Percentiles rank a stretch among this genome's conserved stretches.
Evolutionary conservation across 805 yeast genomes (phyloP).

Genomic region (Yarrowia phangngaensis): DNA sequence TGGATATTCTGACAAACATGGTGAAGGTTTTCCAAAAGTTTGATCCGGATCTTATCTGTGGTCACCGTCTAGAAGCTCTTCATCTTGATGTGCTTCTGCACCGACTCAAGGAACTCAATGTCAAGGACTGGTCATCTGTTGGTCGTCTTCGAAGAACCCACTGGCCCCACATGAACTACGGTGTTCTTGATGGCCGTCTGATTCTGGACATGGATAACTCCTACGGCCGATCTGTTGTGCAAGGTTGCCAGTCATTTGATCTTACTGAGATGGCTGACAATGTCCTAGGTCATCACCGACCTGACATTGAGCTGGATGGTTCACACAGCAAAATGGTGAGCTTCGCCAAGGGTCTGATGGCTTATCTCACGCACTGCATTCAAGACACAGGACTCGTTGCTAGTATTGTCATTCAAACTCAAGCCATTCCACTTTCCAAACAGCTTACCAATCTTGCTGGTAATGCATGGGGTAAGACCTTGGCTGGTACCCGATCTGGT

Average conservation of each 20-base stretch:
- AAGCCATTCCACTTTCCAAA: constrained; percentile 81
- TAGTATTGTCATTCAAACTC: constrained; percentile 74
- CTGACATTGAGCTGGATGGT: constrained; percentile 71
- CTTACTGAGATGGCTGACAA: constrained; percentile 84
- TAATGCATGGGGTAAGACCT: constrained; percentile 93
- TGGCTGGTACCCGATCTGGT: constrained; percentile 93
- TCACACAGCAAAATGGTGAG: constrained; percentile 51
- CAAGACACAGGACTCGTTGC: constrained; percentile 66
- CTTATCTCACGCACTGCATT: constrained; percentile 67
- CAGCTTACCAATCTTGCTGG: constrained; percentile 93
- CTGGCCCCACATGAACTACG: constrained; percentile 66
- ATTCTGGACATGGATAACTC: constrained; percentile 91
- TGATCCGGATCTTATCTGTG: constrained; percentile 89
- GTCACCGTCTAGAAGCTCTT: constrained; percentile 78
- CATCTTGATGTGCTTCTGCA: constrained; percentile 77
- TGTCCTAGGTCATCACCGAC: constrained; percentile 61
- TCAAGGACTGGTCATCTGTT: constrained; percentile 72
- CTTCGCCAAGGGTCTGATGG: constrained; percentile 59
- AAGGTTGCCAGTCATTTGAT: constrained; percentile 93
- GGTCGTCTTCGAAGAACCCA: constrained; percentile 70
- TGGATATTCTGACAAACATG: constrained; percentile 35
- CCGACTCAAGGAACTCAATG: constrained; percentile 68
- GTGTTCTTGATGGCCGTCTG: constrained; percentile 77
- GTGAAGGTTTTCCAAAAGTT: constrained; percentile 71
- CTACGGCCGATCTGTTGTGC: constrained; percentile 86